Conservation (phyloP, 306 rosid species). For the Senna tora region DNA sequence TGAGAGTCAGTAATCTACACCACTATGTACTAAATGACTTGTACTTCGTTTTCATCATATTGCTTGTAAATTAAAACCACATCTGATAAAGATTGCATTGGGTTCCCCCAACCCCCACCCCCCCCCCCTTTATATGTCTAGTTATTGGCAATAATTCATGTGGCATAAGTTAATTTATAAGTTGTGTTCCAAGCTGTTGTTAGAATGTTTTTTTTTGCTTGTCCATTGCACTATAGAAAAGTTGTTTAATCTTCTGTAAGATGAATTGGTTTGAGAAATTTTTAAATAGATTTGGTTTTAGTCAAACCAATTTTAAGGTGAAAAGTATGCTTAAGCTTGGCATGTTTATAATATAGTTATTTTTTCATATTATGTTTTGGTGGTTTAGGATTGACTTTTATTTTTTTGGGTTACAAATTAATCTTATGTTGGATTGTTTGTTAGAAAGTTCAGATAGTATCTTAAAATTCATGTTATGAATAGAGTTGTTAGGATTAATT, state of each 20-base stretch:
- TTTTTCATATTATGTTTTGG: too few species aligned
- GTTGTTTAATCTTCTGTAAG: not conserved
- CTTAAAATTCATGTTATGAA: not conserved
- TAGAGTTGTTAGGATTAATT: not conserved
- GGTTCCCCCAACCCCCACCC: not conserved
- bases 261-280: not conserved
- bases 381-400: not conserved
- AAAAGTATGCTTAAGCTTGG: too few species aligned
- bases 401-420: not conserved
- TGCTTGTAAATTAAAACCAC: constrained; percentile 37
- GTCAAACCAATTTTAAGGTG: too few species aligned
- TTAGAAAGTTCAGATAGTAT: not conserved
- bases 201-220: constrained; percentile 18
- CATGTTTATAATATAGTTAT: too few species aligned
- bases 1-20: constrained; percentile 28
- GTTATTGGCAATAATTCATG: constrained; percentile 12
- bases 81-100: constrained; percentile 17
- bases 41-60: constrained; percentile 30
- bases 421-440: not conserved
- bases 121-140: not conserved
- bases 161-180: not conserved
- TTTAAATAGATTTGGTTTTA: not conserved
- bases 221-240: not conserved
- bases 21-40: not conserved
- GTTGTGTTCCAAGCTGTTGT: not conserved